A percentile compares a stretch with the other conserved stretches of the same genome.
Conservation (phyloP, 208 protist species). For the Leishmania amazonensis region DNA sequence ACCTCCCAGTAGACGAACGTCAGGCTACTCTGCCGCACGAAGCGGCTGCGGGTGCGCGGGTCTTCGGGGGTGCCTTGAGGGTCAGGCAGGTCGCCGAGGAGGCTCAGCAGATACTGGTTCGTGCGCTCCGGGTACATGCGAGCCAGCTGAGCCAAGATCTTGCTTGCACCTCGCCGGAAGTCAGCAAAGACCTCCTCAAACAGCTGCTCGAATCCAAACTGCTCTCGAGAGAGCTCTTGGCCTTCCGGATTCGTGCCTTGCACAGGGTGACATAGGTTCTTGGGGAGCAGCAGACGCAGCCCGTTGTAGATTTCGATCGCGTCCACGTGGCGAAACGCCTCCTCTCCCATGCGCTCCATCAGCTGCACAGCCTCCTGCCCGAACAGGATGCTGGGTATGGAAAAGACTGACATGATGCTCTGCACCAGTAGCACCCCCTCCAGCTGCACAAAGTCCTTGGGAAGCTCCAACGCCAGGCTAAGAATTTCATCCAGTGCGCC, state of each 20-base stretch:
- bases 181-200: conserved; percentile 67
- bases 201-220: conserved; percentile 55
- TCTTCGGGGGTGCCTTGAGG: conserved; percentile 52
- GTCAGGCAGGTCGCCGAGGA: conserved; percentile 50
- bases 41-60: conserved; percentile 57
- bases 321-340: conserved; percentile 33
- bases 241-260: conserved; percentile 45
- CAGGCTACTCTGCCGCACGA: conserved; percentile 70
- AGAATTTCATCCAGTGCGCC: conserved; percentile 46
- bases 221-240: conserved; percentile 51
- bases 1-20: conserved; percentile 79
- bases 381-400: conserved; percentile 72
- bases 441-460: conserved; percentile 45
- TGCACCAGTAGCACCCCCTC: conserved; percentile 29
- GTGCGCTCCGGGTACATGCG: conserved; percentile 42
- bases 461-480: conserved; percentile 43
- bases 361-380: conserved; percentile 47
- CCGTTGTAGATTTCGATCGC: conserved; percentile 39
- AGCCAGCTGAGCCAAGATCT: conserved; percentile 49
- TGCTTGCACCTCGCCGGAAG: conserved; percentile 50
- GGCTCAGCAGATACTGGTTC: conserved; percentile 52
- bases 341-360: conserved; percentile 45
- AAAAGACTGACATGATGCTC: conserved; percentile 43
- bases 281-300: conserved; percentile 48
- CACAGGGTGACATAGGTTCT: conserved; percentile 67